Evolutionary conservation across 495 filamentous ascomycete species (phyloP).

Genomic region (Penicillium chermesinum): DNA sequence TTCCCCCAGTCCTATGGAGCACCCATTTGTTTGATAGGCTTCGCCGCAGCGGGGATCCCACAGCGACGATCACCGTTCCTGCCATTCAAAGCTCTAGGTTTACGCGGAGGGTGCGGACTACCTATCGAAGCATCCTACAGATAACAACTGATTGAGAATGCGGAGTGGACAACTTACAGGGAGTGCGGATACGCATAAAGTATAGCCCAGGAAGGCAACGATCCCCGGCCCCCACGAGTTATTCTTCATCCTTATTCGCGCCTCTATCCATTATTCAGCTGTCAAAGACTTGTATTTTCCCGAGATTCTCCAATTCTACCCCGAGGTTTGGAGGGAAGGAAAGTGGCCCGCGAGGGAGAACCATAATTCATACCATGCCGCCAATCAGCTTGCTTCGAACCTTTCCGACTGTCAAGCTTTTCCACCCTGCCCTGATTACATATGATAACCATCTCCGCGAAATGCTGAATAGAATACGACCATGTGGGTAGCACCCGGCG

Average conservation of each 20-base stretch:
- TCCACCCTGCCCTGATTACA: neutral
- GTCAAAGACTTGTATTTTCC: neutral
- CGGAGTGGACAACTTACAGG: no score
- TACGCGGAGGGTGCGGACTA: neutral
- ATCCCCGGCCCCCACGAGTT: neutral
- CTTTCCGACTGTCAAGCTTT: neutral
- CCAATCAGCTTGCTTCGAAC: neutral
- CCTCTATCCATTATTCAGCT: neutral
- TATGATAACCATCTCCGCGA: neutral
- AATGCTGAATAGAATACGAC: neutral
- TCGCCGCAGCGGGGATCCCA: neutral
- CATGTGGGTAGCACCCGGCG: neutral
- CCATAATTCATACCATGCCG: neutral
- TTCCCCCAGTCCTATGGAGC: neutral
- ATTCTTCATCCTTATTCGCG: neutral
- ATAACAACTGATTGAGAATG: neutral
- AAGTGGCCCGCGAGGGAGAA: neutral
- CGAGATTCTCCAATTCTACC: slow-evolving; percentile 2
- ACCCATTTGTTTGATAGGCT: neutral
- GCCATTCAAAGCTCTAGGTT: neutral
- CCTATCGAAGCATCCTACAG: neutral
- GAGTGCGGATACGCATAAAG: neutral
- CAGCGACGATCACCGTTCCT: neutral
- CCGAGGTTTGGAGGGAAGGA: neutral
- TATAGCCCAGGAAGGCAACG: neutral